Conservation (phyloP, 2,329 filamentous ascomycete genomes). For the Talaromyces pinophilus region DNA sequence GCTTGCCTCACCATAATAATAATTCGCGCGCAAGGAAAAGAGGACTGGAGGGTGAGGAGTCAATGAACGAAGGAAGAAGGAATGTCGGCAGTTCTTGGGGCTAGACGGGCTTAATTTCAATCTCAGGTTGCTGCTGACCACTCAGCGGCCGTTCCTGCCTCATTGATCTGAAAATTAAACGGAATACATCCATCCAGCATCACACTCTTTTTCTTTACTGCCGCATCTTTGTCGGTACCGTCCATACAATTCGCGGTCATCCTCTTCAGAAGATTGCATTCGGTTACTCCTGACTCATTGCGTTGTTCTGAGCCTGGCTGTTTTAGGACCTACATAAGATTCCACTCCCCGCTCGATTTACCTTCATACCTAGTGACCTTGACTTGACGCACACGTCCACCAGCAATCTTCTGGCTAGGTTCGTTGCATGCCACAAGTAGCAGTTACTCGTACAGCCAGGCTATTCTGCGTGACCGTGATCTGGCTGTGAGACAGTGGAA, state of each 20-base stretch:
- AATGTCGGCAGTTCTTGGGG: constrained; percentile 1
- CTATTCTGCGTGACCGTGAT: constrained; percentile 1
- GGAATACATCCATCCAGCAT: neutral
- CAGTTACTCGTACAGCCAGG: neutral
- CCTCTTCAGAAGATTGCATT: neutral
- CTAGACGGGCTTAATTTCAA: constrained; percentile 6
- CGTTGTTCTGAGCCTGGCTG: neutral
- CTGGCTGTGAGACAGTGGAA: constrained; percentile 1
- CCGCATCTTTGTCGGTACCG: neutral
- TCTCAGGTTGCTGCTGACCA: constrained; percentile 10
- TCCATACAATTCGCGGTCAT: neutral
- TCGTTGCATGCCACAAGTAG: neutral
- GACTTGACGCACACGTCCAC: constrained; percentile 1
- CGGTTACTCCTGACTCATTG: neutral
- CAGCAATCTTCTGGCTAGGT: neutral
- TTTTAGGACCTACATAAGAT: constrained; percentile 4
- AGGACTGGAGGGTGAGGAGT: neutral
- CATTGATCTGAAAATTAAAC: neutral
- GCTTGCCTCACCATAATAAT: neutral
- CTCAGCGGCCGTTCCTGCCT: constrained; percentile 4
- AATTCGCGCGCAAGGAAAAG: neutral
- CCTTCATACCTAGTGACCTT: neutral
- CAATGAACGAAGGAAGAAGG: neutral
- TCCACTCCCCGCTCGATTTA: neutral
- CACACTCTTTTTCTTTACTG: neutral